Base-by-base conservation (phyloP, 345 rosid species). In the Luvunga scandens region DNA sequence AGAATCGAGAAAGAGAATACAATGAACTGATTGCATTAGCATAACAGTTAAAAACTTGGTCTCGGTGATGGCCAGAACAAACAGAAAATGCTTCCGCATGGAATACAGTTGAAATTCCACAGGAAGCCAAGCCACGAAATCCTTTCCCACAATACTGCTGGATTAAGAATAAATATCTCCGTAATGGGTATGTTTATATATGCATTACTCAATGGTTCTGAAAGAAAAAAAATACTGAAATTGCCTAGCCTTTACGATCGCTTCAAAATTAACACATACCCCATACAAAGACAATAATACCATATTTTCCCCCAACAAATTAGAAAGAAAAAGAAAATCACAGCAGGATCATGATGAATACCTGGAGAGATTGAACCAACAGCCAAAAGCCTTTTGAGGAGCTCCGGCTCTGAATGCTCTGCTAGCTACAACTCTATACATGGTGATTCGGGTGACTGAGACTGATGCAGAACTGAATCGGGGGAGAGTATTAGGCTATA, bases 281-380 rank as follows among this genome's bases (percentile, higher is more conserved):
- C 8, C 67, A 30, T 19, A 45, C 6, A 22, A 1, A 69, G 14
- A 12, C 28, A 7, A 69, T 25, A 24, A 28, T 36, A 28, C 25
- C 24, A 50, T 67, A 22, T 9, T 7, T 6, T 4, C 67, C 53
- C 57, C 18, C 16, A 45, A 45, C 18, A 45, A 45, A 12, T 42
- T 42, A 28, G 14, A 65, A 56, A 25, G 34, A 30, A 55, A 79
- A 38, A 0, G 6, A 31, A 18, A 18, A 30, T 10, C 0, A 30
- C 6, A 16, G 22, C 24, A 6, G 24, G 9, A 7, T 0, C 13
- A 2, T 24, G 21, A 31, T 0, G 42, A 10, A 36, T 22, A 89
- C 94, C 95, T 89, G 62, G 89, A 83, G 31, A 74, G 70, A 77
- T 9, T 65, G 71, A 87, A 75, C 71, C 83, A 85, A 81, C 83